Evolutionary conservation across 768 basidiomycete genomes (phyloP), one percentile per base, ranked within the genome.

Genomic region (Boletus vinaceobasis): DNA sequence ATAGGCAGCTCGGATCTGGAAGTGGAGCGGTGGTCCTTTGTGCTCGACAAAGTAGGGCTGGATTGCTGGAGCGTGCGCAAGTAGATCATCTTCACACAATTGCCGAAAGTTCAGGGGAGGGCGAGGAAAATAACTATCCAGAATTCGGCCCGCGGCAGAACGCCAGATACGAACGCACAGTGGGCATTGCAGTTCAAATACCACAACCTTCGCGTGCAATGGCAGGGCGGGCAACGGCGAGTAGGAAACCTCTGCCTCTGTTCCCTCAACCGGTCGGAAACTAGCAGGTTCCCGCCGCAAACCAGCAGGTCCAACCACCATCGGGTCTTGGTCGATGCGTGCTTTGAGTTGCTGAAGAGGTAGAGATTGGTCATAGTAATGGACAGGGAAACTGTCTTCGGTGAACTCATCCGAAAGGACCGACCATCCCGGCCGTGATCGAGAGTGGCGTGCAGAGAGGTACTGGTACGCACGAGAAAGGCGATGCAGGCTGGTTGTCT

Each of bases 101-200:
- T n/a, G 8, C 5, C 7, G 6, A 29, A n/a, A n/a, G n/a, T n/a
- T n/a, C n/a, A n/a, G n/a, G n/a, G n/a, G n/a, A n/a, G n/a, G n/a
- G 58, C 39, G 74, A 68, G 36, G n/a, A n/a, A n/a, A n/a, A n/a
- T n/a, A n/a, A n/a, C n/a, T n/a, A n/a, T 63, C 50, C 21, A 76
- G 57, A 35, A 78, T 54, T 17, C 55, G 50, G 45, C 70, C 71
- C 0, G 73, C 73, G 15, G 60, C 53, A 0, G 64, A 63, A 49
- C 79, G 68, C 79, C 79, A 80, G 31, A 71, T 60, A 19, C 62
- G 56, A 51, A 77, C 70, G 7, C 53, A 50, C 5, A 32, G 7
- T 0, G 79, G 79, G 38, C 69, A 69, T 10, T 51, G 46, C 9
- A 78, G 56, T 44, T 80, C 77, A 43, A 80, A 79, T 2, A 78